These are phyloP conservation scores for Adansonia rubrostipa DNA, from an alignment of 441 rosid species.

Conservation along the genomic window DNA sequence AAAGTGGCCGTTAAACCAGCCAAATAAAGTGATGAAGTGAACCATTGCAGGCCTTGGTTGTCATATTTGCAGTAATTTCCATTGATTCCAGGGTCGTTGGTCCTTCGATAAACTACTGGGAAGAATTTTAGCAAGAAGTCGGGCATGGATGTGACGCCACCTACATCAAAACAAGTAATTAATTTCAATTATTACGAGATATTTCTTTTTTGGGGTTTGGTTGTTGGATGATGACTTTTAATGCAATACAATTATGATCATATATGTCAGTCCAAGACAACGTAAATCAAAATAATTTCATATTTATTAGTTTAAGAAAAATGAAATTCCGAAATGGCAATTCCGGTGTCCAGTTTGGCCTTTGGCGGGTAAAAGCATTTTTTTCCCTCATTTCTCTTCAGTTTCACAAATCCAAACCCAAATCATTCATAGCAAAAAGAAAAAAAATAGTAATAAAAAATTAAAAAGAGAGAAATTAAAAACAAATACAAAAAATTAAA, in stretches of 20 bases:
- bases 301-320: no score
- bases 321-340: no score
- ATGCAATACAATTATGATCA: neutral
- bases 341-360: no score
- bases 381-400: no score
- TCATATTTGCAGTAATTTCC: slow-evolving; percentile 92
- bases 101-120: slow-evolving; percentile 61
- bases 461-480: no score
- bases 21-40: slow-evolving; percentile 88
- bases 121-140: slow-evolving; percentile 80
- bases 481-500: no score
- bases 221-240: neutral
- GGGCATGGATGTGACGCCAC: slow-evolving; percentile 88
- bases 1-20: slow-evolving; percentile 87
- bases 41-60: slow-evolving; percentile 79
- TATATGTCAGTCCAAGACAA: no score
- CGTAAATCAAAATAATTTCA: no score
- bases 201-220: neutral
- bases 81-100: slow-evolving; percentile 29
- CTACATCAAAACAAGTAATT: slow-evolving; percentile 35
- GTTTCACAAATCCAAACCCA: no score
- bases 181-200: neutral
- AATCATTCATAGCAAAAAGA: no score
- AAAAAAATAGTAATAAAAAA: no score
- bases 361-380: no score